These are phyloP conservation scores for Trichomonas tenax DNA, from an alignment of 208 protist species.

Conservation along the genomic window DNA sequence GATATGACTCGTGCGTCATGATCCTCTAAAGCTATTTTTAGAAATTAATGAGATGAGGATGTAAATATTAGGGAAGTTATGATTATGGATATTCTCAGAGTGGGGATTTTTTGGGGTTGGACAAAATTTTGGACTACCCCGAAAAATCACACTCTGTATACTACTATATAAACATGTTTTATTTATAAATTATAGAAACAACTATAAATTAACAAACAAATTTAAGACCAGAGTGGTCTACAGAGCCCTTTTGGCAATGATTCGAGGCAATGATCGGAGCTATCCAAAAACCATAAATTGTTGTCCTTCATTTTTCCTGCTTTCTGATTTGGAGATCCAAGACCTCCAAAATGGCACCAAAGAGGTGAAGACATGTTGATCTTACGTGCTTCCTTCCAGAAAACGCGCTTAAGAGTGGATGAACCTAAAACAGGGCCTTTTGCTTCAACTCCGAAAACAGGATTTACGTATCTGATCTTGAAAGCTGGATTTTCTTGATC, in stretches of 20 bases:
- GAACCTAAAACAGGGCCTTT: neutral
- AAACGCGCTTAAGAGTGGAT: neutral
- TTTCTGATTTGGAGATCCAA: neutral
- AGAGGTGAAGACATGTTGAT: neutral
- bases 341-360: neutral
- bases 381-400: neutral
- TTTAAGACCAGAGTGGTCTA: neutral
- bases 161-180: no score
- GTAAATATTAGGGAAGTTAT: no score
- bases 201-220: no score
- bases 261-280: neutral
- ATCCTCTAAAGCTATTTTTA: no score
- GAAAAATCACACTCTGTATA: no score
- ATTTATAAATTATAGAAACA: no score
- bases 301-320: neutral
- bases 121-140: no score
- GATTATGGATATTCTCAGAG: no score
- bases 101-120: no score
- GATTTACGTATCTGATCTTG: neutral
- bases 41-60: no score
- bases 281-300: neutral
- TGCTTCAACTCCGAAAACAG: neutral
- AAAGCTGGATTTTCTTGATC: neutral
- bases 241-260: neutral
- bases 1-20: no score